These are phyloP conservation scores for Zangia roseola DNA, from an alignment of 768 basidiomycete species.

Conservation along the genomic window DNA sequence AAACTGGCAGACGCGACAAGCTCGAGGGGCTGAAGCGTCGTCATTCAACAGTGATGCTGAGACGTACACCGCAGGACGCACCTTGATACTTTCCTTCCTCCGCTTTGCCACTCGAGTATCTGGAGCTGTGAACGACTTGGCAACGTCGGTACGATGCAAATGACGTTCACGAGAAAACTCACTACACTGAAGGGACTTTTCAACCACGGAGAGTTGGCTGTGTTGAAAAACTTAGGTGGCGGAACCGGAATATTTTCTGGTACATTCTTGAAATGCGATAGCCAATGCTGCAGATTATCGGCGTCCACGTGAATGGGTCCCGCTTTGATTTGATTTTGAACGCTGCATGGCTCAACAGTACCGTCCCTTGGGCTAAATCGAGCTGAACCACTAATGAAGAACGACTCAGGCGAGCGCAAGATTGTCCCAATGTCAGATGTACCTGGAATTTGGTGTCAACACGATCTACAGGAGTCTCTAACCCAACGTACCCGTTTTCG, in stretches of 20 bases:
- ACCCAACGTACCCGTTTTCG: conserved; percentile 30
- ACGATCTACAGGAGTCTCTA: neutral
- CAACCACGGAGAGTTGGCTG: conserved; percentile 24
- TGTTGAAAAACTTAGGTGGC: conserved; percentile 3
- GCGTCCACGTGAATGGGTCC: conserved; percentile 48
- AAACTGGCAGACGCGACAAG: conserved; percentile 42
- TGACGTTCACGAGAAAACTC: conserved; percentile 4
- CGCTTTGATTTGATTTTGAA: conserved; percentile 44
- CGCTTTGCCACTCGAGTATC: conserved; percentile 13
- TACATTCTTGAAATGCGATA: conserved; percentile 10
- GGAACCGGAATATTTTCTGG: conserved; percentile 2
- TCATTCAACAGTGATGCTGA: neutral
- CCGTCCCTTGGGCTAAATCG: conserved; percentile 60
- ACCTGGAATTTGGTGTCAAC: conserved; percentile 8
- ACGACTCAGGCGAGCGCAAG: conserved; percentile 44
- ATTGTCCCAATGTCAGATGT: conserved; percentile 35
- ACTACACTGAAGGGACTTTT: conserved; percentile 28
- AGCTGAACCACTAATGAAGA: conserved; percentile 47
- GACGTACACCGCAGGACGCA: conserved; percentile 3
- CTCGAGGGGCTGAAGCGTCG: conserved; percentile 17
- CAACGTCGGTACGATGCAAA: conserved; percentile 2
- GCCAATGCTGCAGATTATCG: conserved; percentile 34
- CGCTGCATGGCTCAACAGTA: conserved; percentile 50
- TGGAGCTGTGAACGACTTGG: conserved; percentile 20
- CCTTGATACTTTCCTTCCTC: conserved; percentile 20